These are phyloP conservation scores for Auriscalpium vulgare DNA, from an alignment of 768 basidiomycete species.

Conservation along the genomic window DNA sequence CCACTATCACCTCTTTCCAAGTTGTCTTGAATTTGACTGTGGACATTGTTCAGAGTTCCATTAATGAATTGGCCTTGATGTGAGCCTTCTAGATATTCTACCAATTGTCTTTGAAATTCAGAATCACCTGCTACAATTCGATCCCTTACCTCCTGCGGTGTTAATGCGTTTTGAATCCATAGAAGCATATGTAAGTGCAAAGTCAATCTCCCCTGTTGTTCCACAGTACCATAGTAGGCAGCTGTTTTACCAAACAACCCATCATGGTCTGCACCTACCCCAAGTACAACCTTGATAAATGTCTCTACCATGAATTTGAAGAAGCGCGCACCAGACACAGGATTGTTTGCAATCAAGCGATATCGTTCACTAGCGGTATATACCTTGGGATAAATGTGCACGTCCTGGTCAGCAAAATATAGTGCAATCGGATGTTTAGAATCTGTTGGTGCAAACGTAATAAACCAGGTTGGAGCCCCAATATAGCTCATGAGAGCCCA, in stretches of 20 bases:
- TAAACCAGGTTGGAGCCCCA: slow-evolving; percentile 16
- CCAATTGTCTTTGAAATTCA: too few relatives aligned
- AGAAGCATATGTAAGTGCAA: too few relatives aligned
- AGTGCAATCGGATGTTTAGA: slow-evolving; percentile 14
- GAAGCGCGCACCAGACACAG: slow-evolving; percentile 14
- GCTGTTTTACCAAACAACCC: slow-evolving; percentile 14
- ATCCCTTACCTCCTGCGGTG: too few relatives aligned
- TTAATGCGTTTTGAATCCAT: too few relatives aligned
- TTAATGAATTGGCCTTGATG: too few relatives aligned
- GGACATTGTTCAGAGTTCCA: too few relatives aligned
- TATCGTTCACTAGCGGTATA: not conserved
- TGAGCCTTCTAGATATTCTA: too few relatives aligned
- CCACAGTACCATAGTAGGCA: slow-evolving; percentile 17
- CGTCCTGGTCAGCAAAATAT: slow-evolving; percentile 9
- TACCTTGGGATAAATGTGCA: not conserved
- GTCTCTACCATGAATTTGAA: slow-evolving; percentile 13
- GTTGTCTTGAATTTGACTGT: too few relatives aligned
- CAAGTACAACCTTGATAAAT: slow-evolving; percentile 10
- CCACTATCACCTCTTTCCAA: too few relatives aligned
- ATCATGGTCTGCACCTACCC: not conserved
- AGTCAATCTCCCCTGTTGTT: slow-evolving; percentile 1
- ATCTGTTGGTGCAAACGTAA: slow-evolving; percentile 17
- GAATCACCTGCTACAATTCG: too few relatives aligned
- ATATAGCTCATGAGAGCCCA: slow-evolving; percentile 8
- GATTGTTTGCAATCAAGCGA: slow-evolving; percentile 6